Base-by-base conservation (phyloP, 148 eudicot genomes). In the Vaccinium corymbosum region DNA sequence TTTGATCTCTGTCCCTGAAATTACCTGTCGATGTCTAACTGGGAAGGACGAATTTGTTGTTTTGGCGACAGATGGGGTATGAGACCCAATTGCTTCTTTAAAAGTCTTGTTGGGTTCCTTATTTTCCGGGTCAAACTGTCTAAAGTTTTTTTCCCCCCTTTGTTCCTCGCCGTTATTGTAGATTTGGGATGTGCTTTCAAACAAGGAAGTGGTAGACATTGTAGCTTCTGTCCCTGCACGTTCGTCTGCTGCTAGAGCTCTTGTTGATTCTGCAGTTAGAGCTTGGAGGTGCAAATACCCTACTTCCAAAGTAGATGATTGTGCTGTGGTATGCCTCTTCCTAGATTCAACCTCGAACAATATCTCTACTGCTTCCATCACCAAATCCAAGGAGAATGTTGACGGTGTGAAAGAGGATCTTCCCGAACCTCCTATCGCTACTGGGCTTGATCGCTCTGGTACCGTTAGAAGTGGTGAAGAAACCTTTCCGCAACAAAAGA, bases 161-260 rank as follows among this genome's bases (percentile, higher is more conserved):
- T 55, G 27, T 55, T 51, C 22, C 27, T 35, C 51, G 76, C 25
- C 0, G 46, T 70, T 4, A 17, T 68, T 53, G 59, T 90, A 95
- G 98, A 91, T 95, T 84, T 95, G 98, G 98, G 98, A 95, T 83
- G 98, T 95, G 51, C 94, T 95, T 76, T 88, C 98, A 48, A 95
- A 95, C 85, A 88, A 94, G 85, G 95, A 95, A 83, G 98, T 94
- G 75, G 95, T 95, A 6, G 88, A 93, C 85, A 92, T 95, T 64
- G 89, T 95, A 64, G 91, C 89, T 22, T 89, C 94, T 66, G 81
- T 92, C 80, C 89, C 93, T 22, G 27, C 89, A 20, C 95, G 91
- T 53, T 87, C 93, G 15, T 77, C 78, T 71, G 95, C 98, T 16
- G 95, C 98, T 83, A 85, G 89, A 88, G 72, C 88, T 10, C 82